These are phyloP conservation scores for Hanseniaspora uvarum DNA, from an alignment of 1,139 yeast genomes.

Conservation along the genomic window DNA sequence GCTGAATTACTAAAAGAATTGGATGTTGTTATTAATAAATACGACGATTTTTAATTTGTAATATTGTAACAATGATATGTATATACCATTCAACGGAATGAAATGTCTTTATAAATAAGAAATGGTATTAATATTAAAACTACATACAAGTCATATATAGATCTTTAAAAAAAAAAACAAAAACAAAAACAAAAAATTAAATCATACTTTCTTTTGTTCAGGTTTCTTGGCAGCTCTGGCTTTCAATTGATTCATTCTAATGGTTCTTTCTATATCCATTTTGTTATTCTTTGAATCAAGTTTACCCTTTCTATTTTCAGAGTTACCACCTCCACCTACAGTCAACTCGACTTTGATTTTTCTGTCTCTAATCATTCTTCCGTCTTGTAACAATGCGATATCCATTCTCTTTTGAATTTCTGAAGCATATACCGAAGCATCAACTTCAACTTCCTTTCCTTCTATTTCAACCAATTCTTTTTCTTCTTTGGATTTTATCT, in stretches of 20 bases:
- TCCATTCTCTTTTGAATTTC: constrained; percentile 75
- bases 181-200: not conserved
- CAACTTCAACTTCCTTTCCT: constrained; percentile 16
- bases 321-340: constrained; percentile 97
- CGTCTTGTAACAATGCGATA: constrained; percentile 72
- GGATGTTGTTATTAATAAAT: constrained; percentile 41
- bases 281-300: constrained; percentile 70
- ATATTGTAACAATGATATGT: too few species aligned
- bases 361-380: constrained; percentile 53
- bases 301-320: constrained; percentile 57
- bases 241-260: constrained; percentile 35
- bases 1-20: constrained; percentile 37
- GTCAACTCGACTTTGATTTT: constrained; percentile 90
- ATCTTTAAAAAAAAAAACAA: not conserved
- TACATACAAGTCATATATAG: too few species aligned
- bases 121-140: too few species aligned
- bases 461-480: constrained; percentile 8
- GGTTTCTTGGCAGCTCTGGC: constrained; percentile 21
- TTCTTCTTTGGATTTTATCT: not conserved
- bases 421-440: constrained; percentile 29
- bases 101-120: too few species aligned
- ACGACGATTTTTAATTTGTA: constrained; percentile 23
- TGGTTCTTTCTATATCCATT: constrained; percentile 53
- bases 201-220: not conserved
- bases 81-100: too few species aligned